Base-by-base conservation (phyloP, 1,284 basidiomycete species). In the Anthracocystis walkeri region DNA sequence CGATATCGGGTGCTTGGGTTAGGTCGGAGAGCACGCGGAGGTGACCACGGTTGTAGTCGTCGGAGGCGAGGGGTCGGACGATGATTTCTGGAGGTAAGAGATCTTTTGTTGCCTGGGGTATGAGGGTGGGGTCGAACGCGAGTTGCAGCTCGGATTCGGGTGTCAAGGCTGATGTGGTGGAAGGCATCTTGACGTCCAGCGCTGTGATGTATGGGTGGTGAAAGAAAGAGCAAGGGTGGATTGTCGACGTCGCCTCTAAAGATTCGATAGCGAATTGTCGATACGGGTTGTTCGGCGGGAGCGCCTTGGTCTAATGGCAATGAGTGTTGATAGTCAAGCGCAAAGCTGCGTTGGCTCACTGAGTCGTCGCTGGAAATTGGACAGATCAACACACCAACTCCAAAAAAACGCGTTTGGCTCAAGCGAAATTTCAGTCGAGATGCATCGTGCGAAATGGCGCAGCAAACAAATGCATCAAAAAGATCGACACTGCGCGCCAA, bases 31-130 rank as follows among this genome's bases (percentile, higher is more conserved):
- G 91, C 14, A 97, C 91, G 25, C 87, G 84, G 78, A 98, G 91
- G 86, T 98, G 94, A 1, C 92, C 91, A 23, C 94, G 90, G 11
- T 86, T 83, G 86, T 95, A 91, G 88, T 98, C 96, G 33, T 91
- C 91, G 16, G 90, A 90, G 0, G 94, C 90, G 14, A 98, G 89
- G 0, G 96, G 96, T 21, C 96, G 93, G 25, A 97, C 88, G 86
- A 91, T 88, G 63, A 90, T 85, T 62, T 88, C 87, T 58, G 87
- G 67, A 27, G 89, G 90, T 2, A 93, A 87, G 64, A 88, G 87
- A 6, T 87, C 85, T 68, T 88, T 88, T 61, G 91, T 89, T 35
- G 91, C 88, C 2, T 84, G 79, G 0, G 91, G 90, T 80, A 93
- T 91, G 81, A 91, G 87, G 48, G 89, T 87, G 35, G 90, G 81